These are phyloP conservation scores for Penicillium subrubescens DNA, from an alignment of 495 filamentous ascomycete genomes.

Conservation along the genomic window DNA sequence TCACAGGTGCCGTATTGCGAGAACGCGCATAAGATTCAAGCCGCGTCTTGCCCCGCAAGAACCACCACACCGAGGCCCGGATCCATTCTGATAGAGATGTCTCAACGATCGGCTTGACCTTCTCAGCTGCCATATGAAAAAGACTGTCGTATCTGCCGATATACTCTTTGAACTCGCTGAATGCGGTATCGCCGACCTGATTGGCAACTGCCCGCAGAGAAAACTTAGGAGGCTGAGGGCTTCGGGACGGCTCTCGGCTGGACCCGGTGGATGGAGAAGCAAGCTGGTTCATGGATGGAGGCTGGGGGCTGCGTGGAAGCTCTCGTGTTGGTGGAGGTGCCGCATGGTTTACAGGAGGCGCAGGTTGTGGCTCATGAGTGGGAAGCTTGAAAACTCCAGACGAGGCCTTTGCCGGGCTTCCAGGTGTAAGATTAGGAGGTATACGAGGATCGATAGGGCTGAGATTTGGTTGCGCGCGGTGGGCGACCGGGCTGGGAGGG, in stretches of 20 bases:
- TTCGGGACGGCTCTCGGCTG: constrained; percentile 26
- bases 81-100: constrained; percentile 66
- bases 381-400: constrained; percentile 21
- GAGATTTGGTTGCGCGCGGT: constrained; percentile 17
- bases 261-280: constrained; percentile 24
- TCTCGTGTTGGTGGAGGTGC: not conserved
- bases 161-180: constrained; percentile 66
- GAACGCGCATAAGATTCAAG: constrained; percentile 71
- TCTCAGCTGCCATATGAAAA: constrained; percentile 71
- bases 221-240: constrained; percentile 41
- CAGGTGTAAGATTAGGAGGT: constrained; percentile 26
- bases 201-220: constrained; percentile 44
- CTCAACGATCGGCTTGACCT: constrained; percentile 61
- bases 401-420: constrained; percentile 19
- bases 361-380: constrained; percentile 5
- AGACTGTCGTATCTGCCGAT: constrained; percentile 67
- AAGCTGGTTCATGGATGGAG: constrained; percentile 4
- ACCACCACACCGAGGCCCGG: constrained; percentile 82
- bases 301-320: constrained; percentile 2
- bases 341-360: not conserved
- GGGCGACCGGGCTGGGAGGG: constrained; percentile 20
- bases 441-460: constrained; percentile 30
- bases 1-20: constrained; percentile 41
- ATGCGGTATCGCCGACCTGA: constrained; percentile 60
- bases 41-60: constrained; percentile 70